A percentile compares a stretch with the other conserved stretches of the same genome.
Conservation (phyloP, 176 grass and related monocot genomes). For the Poa pratensis region DNA sequence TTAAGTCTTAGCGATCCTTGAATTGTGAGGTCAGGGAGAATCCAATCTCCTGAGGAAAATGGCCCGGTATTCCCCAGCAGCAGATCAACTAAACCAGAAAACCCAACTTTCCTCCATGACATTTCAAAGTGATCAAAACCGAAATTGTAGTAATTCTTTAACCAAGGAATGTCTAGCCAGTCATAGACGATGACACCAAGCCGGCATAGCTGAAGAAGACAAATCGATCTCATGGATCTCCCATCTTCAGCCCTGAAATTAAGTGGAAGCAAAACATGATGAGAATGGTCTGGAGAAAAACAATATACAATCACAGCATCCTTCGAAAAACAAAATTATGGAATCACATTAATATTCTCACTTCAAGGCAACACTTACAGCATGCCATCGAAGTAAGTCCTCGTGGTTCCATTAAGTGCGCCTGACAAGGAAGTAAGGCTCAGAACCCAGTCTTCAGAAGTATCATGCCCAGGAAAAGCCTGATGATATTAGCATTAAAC, state of each 20-base stretch:
- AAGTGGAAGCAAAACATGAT: conserved; percentile 18
- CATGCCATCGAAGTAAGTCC: conserved; percentile 99
- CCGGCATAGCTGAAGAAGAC: conserved; percentile 87
- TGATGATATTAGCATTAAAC: conserved; percentile 50
- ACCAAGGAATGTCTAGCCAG: conserved; percentile 88
- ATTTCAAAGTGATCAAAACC: conserved; percentile 96
- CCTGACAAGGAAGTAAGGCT: conserved; percentile 97
- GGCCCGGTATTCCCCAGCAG: conserved; percentile 77
- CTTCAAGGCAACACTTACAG: conserved; percentile 56
- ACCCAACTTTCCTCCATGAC: conserved; percentile 76
- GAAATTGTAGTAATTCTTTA: conserved; percentile 98
- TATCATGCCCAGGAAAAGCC: conserved; percentile 88
- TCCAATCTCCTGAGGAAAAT: conserved; percentile 91
- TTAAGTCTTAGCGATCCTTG: conserved; percentile 84
- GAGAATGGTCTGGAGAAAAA: not conserved
- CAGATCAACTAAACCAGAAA: conserved; percentile 76
- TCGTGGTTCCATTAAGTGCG: conserved; percentile 92
- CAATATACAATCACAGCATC: not conserved
- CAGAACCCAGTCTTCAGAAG: conserved; percentile 90
- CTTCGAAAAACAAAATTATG: not conserved
- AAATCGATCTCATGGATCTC: conserved; percentile 78
- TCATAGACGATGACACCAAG: conserved; percentile 91
- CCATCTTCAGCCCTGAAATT: conserved; percentile 81
- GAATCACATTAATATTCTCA: conserved; percentile 8
- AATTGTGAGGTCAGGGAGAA: conserved; percentile 92